Evolutionary conservation across 768 basidiomycete genomes (phyloP), one percentile per base, ranked within the genome.

Genomic region (Mycena latifolia): DNA sequence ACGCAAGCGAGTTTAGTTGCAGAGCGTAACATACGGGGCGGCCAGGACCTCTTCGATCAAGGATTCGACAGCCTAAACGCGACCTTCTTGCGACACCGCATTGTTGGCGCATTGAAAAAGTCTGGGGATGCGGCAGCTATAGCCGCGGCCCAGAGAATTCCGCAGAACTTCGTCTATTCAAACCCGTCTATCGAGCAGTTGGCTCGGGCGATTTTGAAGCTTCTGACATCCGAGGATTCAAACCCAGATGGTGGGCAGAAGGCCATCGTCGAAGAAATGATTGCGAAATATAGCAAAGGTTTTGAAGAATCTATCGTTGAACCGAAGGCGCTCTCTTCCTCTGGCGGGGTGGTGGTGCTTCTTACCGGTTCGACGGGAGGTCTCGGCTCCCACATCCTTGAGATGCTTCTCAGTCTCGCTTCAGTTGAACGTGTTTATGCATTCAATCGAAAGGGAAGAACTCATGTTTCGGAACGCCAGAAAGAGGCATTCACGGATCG

Each of bases 311-410:
- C 29, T n/a, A 35, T 53, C 17, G n/a, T n/a, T n/a, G 29, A 41
- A 51, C 56, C 1, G 53, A 58, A 12, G 6, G 1, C 2, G 25
- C 15, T 0, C 41, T 53, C 15, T 59, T 45, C 1, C 61, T 55
- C 51, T 8, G n/a, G n/a, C 18, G 59, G 54, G 1, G 52, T 71
- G 7, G 71, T 75, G 8, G 75, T 81, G 6, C 74, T 83, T 1
- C 65, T 84, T 31, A 84, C 83, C 4, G 82, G 83, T 17, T 79
- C 82, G 1, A 84, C 83, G 7, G 83, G 82, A 11, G 77, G 76
- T 12, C 74, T 84, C 1, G 82, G 83, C 18, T 77, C 80, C 2
- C 76, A 79, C 53, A 55, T 81, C 18, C 69, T 84, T 31, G 72
- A 74, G 0, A 60, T 58, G 4, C 72, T 82, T 15, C 63, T 80